Evolutionary conservation across 257 asterid species (phyloP).

Genomic region (Scutellaria baicalensis): DNA sequence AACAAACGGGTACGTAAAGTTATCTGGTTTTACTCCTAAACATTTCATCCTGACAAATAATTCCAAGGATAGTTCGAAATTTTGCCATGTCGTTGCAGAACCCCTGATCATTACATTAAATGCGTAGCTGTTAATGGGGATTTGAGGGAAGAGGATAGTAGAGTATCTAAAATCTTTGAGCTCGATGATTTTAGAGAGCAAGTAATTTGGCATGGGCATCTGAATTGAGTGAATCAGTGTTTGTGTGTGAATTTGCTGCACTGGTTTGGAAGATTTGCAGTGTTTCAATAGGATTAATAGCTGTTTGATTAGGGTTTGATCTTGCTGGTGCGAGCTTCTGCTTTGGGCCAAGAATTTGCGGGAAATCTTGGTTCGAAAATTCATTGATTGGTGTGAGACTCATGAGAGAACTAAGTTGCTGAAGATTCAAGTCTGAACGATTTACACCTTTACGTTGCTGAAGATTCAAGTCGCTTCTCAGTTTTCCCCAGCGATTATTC

Average conservation of each 20-base stretch:
- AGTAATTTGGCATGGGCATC: conserved; percentile 68
- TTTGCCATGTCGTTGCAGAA: conserved; percentile 66
- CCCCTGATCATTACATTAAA: conserved; percentile 83
- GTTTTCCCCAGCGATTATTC: no score
- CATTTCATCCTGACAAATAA: conserved; percentile 49
- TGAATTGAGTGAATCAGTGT: conserved; percentile 45
- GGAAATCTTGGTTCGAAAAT: conserved; percentile 19
- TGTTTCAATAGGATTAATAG: conserved; percentile 37
- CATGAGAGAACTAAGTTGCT: no score
- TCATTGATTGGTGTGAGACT: conserved; percentile 2
- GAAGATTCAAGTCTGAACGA: no score
- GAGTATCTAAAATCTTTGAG: conserved; percentile 53
- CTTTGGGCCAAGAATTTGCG: conserved; percentile 13
- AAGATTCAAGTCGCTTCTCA: no score
- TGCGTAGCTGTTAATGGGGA: conserved; percentile 53
- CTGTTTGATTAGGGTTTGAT: conserved; percentile 17
- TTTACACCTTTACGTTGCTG: no score
- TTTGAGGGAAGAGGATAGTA: conserved; percentile 41
- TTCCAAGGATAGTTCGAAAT: conserved; percentile 43
- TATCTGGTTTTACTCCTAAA: conserved; percentile 53
- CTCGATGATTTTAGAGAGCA: conserved; percentile 44
- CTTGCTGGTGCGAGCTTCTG: conserved; percentile 14
- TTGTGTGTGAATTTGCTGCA: conserved; percentile 74
- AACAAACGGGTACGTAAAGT: conserved; percentile 82
- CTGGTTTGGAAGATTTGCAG: conserved; percentile 39